phyloP scores from a whole-genome alignment of 2,329 filamentous ascomycete genomes.

The Penicillium psychrosexuale region DNA sequence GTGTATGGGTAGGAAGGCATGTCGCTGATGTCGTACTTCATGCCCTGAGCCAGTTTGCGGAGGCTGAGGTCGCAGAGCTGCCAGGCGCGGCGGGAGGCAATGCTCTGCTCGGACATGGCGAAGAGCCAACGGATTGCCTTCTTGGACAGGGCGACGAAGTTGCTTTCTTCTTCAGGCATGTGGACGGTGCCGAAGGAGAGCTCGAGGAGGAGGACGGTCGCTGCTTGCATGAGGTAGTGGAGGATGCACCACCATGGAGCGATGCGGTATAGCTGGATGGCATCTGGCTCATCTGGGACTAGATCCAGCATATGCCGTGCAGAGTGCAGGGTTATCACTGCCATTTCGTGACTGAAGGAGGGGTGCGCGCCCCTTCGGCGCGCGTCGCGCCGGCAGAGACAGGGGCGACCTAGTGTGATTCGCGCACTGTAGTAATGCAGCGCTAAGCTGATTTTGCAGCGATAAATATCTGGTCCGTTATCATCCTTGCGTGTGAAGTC shows the following conservation, averaged over 20 bases:
- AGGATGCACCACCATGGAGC: conserved; percentile 47
- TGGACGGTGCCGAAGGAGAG: conserved; percentile 46
- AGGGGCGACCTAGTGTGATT: conserved; percentile 46
- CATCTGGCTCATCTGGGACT: conserved; percentile 43
- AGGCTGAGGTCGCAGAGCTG: conserved; percentile 39
- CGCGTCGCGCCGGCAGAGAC: conserved; percentile 45
- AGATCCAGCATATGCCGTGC: conserved; percentile 40
- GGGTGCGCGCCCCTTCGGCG: conserved; percentile 23
- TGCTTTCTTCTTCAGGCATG: conserved; percentile 39
- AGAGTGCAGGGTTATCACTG: conserved; percentile 39
- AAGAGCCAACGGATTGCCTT: conserved; percentile 46
- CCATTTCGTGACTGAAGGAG: conserved; percentile 42
- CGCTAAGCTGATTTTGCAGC: conserved; percentile 41
- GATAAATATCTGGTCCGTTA: conserved; percentile 33
- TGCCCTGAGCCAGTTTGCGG: conserved; percentile 34
- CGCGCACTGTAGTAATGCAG: conserved; percentile 46
- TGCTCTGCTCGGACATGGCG: conserved; percentile 38
- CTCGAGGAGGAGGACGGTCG: conserved; percentile 46
- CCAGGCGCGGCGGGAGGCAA: conserved; percentile 44
- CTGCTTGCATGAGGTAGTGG: conserved; percentile 46
- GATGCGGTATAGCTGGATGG: conserved; percentile 39
- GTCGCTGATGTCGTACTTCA: conserved; percentile 37
- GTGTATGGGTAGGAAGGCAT: conserved; percentile 28
- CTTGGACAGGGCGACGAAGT: conserved; percentile 38
- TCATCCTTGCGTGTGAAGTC: conserved; percentile 39